phyloP scores from a whole-genome alignment of 139 green algal species.

The Coccomyxa sp. region DNA sequence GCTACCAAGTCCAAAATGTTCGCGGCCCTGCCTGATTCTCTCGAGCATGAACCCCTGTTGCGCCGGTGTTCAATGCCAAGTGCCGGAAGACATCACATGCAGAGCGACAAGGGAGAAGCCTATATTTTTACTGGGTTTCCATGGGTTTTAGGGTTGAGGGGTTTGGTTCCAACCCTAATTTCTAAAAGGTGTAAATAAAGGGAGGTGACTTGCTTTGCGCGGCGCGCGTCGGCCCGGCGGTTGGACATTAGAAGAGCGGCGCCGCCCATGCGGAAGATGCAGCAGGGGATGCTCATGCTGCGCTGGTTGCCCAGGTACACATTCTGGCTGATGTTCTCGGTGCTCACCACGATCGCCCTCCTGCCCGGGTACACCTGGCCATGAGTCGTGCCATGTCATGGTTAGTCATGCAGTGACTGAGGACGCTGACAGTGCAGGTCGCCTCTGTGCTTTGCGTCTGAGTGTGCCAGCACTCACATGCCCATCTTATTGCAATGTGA shows the following conservation, averaged over 20 bases:
- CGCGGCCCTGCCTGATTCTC: no score
- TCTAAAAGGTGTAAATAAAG: no score
- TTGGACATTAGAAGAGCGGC: constrained; percentile 93
- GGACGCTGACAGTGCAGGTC: background rate
- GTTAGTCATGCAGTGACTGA: background rate
- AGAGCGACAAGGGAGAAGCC: no score
- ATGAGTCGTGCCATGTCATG: background rate
- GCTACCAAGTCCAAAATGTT: no score
- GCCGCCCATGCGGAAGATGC: constrained; percentile 91
- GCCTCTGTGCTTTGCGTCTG: background rate
- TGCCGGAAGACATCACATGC: no score
- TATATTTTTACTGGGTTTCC: no score
- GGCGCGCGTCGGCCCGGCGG: constrained; percentile 22
- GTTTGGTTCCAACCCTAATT: no score
- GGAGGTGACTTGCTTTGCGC: constrained; percentile 8
- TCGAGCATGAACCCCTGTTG: no score
- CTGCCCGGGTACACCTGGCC: background rate
- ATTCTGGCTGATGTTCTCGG: constrained; percentile 86
- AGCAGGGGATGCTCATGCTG: constrained; percentile 97
- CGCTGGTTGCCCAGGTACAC: constrained; percentile 86
- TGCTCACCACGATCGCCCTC: constrained; percentile 67
- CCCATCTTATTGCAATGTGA: background rate
- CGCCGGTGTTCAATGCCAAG: no score
- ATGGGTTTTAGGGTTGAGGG: no score
- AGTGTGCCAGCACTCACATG: background rate